Base-by-base conservation (phyloP, 2,329 filamentous ascomycete genomes). In the Beauveria medogensis region DNA sequence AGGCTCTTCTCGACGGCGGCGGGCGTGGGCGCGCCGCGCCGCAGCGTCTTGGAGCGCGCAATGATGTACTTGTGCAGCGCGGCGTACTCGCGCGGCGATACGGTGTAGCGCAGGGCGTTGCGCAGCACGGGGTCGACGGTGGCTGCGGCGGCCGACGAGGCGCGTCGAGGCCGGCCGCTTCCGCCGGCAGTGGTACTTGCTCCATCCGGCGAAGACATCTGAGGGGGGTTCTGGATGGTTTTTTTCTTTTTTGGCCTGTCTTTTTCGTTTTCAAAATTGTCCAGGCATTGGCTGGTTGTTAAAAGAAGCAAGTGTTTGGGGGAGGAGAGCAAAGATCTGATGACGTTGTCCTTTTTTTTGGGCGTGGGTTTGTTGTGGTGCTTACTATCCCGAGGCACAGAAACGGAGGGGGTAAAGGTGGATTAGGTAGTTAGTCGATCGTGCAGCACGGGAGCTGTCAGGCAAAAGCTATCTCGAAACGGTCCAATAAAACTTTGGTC, bases 81-180 rank as follows among this genome's bases (percentile, higher is more conserved):
- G 66, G 90, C 87, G 74, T 97, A 97, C 73, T 97, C 92, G 72
- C 88, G 86, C 47, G 91, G 86, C 7, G 86, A 88, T 70, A 92
- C 91, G 62, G 90, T 94, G 75, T 96, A 92, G 66, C 92, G 88
- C 62, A 97, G 80, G 48, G 91, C 87, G 73, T 94, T 95, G 73
- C 90, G 90, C 61, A 95, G 81, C 64, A 95, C 81, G 5, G 90
- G 88, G 66, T 93, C 89, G 62, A 74, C 72, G 43, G 73, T 52
- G 44, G 65, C 62, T 34, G 66, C 67, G 3, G 66, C 67, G 3
- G 73, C 37, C 24, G 62, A 53, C 16, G 60, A 61, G 46, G 41
- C 47, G 26, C 54, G 40, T 52, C 61, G 43, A 20, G 58, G 46
- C 28, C 54, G 62, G 14, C 46, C 47, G 10, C 20, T 12, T 10